Evolutionary conservation across 352 stramenopile species (phyloP).

Genomic region (Phytopythium cucurbitacearum): DNA sequence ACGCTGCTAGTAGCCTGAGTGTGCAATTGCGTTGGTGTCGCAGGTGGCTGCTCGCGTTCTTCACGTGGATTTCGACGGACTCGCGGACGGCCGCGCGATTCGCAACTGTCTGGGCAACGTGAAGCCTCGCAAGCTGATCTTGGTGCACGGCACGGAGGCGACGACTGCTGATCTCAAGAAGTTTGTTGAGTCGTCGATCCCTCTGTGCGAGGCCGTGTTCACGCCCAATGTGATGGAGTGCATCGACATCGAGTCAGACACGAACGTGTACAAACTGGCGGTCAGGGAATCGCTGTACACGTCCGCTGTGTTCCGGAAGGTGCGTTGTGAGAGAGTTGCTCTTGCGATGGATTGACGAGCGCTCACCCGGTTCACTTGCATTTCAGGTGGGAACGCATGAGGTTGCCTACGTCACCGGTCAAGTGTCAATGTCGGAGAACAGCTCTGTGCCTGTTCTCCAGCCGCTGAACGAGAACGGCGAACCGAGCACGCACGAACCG

Average conservation of each 20-base stretch:
- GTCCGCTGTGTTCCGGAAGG: conserved; percentile 78
- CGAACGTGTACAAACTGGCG: conserved; percentile 87
- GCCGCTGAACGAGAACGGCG: conserved; percentile 32
- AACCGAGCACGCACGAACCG: conserved; percentile 52
- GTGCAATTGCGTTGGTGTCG: background rate
- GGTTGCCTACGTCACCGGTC: conserved; percentile 81
- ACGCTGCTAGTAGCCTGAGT: background rate
- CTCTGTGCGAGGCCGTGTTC: conserved; percentile 83
- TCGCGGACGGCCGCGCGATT: conserved; percentile 81
- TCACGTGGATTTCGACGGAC: conserved; percentile 81
- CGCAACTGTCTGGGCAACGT: conserved; percentile 87
- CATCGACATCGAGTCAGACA: conserved; percentile 89
- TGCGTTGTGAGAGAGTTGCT: conserved; percentile 14
- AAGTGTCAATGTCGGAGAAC: conserved; percentile 62
- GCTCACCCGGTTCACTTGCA: conserved; percentile 3
- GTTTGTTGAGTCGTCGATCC: conserved; percentile 81
- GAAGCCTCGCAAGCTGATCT: conserved; percentile 86
- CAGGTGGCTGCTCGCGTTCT: conserved; percentile 75
- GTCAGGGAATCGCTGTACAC: conserved; percentile 87
- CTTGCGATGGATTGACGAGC: background rate
- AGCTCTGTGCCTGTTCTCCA: conserved; percentile 72
- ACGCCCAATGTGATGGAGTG: conserved; percentile 85
- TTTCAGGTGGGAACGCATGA: conserved; percentile 75
- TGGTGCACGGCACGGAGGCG: conserved; percentile 79
- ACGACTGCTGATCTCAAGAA: conserved; percentile 80